These are phyloP conservation scores for Trichoderma asperelloides DNA, from an alignment of 495 filamentous ascomycete genomes.

Conservation along the genomic window DNA sequence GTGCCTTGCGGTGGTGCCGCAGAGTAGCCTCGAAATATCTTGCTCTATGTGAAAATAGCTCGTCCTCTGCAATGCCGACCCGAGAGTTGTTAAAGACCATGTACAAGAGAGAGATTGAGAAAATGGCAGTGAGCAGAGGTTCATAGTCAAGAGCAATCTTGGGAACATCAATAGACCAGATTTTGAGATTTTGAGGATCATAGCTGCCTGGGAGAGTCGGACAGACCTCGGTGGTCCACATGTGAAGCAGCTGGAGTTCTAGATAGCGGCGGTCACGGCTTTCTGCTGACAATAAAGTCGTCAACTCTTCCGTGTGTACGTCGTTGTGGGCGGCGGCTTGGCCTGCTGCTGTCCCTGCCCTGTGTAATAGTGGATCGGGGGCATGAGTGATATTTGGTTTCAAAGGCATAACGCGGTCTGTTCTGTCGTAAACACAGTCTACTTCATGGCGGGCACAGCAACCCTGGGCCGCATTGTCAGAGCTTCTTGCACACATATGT, in stretches of 20 bases:
- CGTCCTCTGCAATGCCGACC: neutral
- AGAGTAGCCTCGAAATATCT: neutral
- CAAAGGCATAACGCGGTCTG: neutral
- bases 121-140: neutral
- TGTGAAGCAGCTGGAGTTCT: neutral
- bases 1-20: neutral
- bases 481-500: neutral
- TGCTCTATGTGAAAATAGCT: neutral
- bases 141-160: slow-evolving; percentile 2
- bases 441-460: neutral
- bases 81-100: neutral
- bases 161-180: neutral
- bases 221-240: neutral
- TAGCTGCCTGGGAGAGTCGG: neutral
- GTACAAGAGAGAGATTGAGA: neutral
- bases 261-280: neutral
- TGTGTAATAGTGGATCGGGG: neutral
- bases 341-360: neutral
- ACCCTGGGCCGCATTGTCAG: neutral
- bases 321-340: neutral
- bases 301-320: neutral
- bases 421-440: neutral
- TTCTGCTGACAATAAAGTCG: neutral
- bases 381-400: neutral
- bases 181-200: neutral